Conservation (phyloP, 2,329 filamentous ascomycete species). For the Colletotrichum theobromicola region DNA sequence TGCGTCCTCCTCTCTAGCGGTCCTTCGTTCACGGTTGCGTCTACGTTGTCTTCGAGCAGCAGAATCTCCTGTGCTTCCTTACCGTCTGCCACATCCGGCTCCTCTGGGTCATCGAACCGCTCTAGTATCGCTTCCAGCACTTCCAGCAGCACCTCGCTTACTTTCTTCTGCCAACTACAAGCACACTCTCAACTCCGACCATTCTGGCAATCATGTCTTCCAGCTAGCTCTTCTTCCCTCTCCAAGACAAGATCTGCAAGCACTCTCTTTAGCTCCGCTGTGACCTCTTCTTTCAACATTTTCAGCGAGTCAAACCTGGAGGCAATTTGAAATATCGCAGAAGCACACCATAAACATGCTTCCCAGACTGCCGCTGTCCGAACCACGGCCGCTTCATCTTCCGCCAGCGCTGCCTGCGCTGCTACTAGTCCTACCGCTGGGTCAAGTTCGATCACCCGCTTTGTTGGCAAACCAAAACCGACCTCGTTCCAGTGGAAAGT, state of each 20-base stretch:
- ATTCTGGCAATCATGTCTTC: fast-evolving
- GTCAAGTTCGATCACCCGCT: neutral
- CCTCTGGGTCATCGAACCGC: neutral
- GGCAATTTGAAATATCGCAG: neutral
- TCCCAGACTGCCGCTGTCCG: neutral
- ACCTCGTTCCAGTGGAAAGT: neutral
- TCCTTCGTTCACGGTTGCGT: neutral
- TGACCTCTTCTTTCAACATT: neutral
- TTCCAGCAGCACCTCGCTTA: neutral
- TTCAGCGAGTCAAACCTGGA: neutral
- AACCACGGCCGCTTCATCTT: neutral
- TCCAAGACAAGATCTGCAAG: too few species aligned
- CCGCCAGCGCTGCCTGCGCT: neutral
- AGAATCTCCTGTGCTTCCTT: neutral
- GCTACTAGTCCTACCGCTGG: neutral
- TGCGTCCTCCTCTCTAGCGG: neutral
- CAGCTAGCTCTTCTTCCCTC: neutral
- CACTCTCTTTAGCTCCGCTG: neutral
- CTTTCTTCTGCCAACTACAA: neutral
- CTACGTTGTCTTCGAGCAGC: neutral
- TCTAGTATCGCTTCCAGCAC: neutral
- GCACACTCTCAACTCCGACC: fast-evolving
- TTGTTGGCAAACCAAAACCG: neutral
- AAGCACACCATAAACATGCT: neutral
- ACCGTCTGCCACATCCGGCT: neutral